Base-by-base conservation (phyloP, 805 yeast genomes). In the Starmera quercuum region DNA sequence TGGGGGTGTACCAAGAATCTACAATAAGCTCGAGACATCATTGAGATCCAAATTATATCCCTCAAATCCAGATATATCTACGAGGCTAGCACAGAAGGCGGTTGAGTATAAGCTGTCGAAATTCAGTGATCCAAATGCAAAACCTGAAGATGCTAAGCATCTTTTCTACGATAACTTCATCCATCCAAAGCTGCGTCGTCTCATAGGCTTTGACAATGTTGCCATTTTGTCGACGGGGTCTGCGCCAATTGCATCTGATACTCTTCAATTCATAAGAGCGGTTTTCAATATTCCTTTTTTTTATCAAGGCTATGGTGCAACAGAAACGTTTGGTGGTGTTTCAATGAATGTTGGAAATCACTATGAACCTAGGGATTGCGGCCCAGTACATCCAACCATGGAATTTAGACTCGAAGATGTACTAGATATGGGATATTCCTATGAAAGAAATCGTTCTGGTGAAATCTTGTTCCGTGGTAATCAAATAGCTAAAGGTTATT, bases 241-340 rank as follows among this genome's bases (percentile, higher is more conserved):
- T 29, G 84, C 84, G 4, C 83, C 84, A 14, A 63, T 78, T 38
- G 61, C 75, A 25, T 61, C 67, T 7, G 73, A 66, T 33, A 74
- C 80, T 3, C 57, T 73, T 19, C 64, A 60, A 42, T 78, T 76
- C 50, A 53, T 78, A 42, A 66, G 65, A 44, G 74, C 75, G 5
- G 57, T 72, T 4, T 61, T 78, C 27, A 65, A 66, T 30, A 46
- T 66, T 23, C 74, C 71, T 35, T n/a, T 55, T 8, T 43, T 63
- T 25, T 34, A 39, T 9, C 75, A 71, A 47, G 79, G 78, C 16
- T 73, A 72, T 46, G 79, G 79, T 6, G 58, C 69, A 34, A 72
- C 78, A 4, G 79, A 73, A 50, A 59, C 71, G 7, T 68, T 64
- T 56, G 72, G 72, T 4, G 79, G 75, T 4, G 42, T 61, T 32